Conservation (phyloP, 129 eudicot species). For the Calendula officinalis region DNA sequence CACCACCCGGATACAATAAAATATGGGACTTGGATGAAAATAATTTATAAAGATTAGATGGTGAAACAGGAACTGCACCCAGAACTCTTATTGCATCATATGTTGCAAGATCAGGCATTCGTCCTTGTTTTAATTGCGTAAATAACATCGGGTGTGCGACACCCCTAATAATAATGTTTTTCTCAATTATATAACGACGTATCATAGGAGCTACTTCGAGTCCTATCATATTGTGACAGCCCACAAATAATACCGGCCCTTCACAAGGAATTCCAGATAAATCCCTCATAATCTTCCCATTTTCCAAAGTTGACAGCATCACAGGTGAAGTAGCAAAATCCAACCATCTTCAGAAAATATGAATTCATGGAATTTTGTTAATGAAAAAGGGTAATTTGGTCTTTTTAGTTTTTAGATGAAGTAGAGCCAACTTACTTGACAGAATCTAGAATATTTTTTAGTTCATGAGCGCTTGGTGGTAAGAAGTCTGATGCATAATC, state of each 20-base stretch:
- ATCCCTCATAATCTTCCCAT: too few species aligned
- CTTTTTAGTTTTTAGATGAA: not conserved
- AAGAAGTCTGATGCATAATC: conserved; percentile 62
- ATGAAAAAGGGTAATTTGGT: conserved; percentile 6
- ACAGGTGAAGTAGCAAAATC: not conserved
- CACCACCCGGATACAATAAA: conserved; percentile 78
- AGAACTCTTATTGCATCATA: conserved; percentile 41
- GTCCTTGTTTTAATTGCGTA: too few species aligned
- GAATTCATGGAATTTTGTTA: not conserved
- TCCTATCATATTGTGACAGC: too few species aligned
- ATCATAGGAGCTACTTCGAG: too few species aligned
- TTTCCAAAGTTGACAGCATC: too few species aligned
- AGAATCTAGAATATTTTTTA: conserved; percentile 33
- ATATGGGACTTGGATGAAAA: conserved; percentile 52
- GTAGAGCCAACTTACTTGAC: conserved; percentile 35
- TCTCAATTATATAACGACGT: too few species aligned
- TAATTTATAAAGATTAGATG: conserved; percentile 53
- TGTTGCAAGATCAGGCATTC: conserved; percentile 40
- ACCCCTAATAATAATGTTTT: too few species aligned
- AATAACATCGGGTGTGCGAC: too few species aligned
- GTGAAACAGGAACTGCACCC: conserved; percentile 83
- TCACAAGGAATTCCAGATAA: too few species aligned
- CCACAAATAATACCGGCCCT: too few species aligned
- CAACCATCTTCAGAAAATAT: not conserved
- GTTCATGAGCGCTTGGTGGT: conserved; percentile 58